Evolutionary conservation across 2,329 filamentous ascomycete species (phyloP).

Genomic region (Exutisphaerella laricina): DNA sequence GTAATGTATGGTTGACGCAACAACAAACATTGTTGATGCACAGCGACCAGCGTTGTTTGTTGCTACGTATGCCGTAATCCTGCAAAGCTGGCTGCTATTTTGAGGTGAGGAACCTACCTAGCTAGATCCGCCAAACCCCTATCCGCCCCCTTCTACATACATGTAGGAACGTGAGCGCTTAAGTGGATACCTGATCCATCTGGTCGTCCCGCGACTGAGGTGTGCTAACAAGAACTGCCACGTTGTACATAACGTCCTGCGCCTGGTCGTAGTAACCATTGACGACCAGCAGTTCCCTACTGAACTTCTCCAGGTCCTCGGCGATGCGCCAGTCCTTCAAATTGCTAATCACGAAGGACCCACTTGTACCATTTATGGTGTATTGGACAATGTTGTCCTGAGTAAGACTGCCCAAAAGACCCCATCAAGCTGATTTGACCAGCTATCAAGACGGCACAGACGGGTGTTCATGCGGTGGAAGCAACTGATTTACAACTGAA

Average conservation of each 20-base stretch:
- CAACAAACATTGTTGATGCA: background rate
- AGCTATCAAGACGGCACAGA: too few relatives aligned
- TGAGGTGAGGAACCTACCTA: conserved; percentile 33
- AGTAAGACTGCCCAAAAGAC: too few relatives aligned
- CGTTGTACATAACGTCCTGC: conserved; percentile 33
- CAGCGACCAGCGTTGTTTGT: background rate
- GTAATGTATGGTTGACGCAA: too few relatives aligned
- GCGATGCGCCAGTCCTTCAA: conserved; percentile 38
- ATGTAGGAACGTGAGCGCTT: conserved; percentile 34
- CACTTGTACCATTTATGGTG: conserved; percentile 32
- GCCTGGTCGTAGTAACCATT: conserved; percentile 42
- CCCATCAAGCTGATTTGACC: too few relatives aligned
- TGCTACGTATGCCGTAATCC: too few relatives aligned
- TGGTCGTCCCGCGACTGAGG: conserved; percentile 37
- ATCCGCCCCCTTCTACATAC: conserved; percentile 37
- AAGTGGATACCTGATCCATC: conserved; percentile 38
- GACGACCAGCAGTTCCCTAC: conserved; percentile 35
- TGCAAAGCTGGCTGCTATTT: background rate
- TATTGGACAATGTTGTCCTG: conserved; percentile 34
- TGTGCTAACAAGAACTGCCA: conserved; percentile 34
- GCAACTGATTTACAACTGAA: too few relatives aligned
- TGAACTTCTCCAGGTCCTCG: conserved; percentile 29
- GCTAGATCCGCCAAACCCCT: conserved; percentile 33
- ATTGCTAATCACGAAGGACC: conserved; percentile 37
- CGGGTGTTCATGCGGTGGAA: too few relatives aligned